Conservation (phyloP, 345 rosid species). For the Euclidium syriacum region DNA sequence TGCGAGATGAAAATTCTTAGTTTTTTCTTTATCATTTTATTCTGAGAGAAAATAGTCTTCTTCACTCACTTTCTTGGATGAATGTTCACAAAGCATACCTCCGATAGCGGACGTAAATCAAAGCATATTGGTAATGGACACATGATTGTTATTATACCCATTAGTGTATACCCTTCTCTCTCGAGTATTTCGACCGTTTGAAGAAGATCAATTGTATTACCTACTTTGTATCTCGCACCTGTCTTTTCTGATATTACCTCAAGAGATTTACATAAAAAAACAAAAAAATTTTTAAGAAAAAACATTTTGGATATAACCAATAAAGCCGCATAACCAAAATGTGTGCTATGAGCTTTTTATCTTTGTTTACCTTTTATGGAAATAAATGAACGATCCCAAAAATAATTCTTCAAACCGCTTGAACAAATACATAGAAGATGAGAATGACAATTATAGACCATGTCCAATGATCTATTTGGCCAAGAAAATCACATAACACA, state of each 20-base stretch:
- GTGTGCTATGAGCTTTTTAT: too few species aligned
- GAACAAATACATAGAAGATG: constrained; percentile 67
- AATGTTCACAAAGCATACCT: constrained; percentile 81
- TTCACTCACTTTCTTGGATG: constrained; percentile 41
- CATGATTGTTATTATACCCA: constrained; percentile 77
- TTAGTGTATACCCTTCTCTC: constrained; percentile 71
- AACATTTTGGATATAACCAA: not conserved
- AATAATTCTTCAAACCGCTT: constrained; percentile 85
- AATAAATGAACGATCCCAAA: constrained; percentile 92
- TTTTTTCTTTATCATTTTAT: constrained; percentile 53
- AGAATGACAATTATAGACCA: constrained; percentile 60
- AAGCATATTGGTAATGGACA: constrained; percentile 62
- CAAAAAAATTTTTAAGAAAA: not conserved
- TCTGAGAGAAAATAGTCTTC: constrained; percentile 78
- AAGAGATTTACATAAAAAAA: constrained; percentile 48
- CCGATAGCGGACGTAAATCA: constrained; percentile 90
- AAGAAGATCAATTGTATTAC: constrained; percentile 80
- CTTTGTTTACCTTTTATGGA: constrained; percentile 54
- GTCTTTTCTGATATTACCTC: constrained; percentile 85
- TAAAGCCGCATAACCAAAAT: not conserved
- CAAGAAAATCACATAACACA: constrained; percentile 54
- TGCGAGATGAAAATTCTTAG: constrained; percentile 41
- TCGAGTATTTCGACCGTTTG: constrained; percentile 71
- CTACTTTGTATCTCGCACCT: constrained; percentile 85
- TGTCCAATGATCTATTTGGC: constrained; percentile 39